Evolutionary conservation across 2,329 filamentous ascomycete genomes (phyloP), one percentile per base, ranked within the genome.

Genomic region (Didymella segeticola): DNA sequence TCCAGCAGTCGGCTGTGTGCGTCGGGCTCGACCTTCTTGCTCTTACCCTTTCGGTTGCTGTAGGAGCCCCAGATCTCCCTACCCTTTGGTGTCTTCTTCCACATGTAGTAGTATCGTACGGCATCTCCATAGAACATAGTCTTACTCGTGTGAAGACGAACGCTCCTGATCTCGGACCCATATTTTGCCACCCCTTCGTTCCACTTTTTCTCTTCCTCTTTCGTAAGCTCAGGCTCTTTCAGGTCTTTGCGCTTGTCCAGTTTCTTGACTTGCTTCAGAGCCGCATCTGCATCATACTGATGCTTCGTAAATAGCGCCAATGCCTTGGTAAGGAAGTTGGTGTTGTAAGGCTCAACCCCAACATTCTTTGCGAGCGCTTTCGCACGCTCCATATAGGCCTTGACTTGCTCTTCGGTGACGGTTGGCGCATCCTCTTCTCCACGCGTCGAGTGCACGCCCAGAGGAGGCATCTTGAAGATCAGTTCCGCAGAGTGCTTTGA

Each of bases 31-130:
- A 75, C 84, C 64, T 86, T 89, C 69, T 96, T 91, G 75, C 95
- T 96, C 74, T 93, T 96, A 51, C 91, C 90, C 71, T 96, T 96
- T 38, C 93, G 86, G 10, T 90, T 91, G 43, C 90, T 86, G 66
- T 89, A 96, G 61, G 87, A 90, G 55, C 91, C 91, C 93, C 95
- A 97, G 19, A 99, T 87, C 64, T 95, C 87, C 69, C 85, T 88
- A 33, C 95, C 95, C 53, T 88, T 87, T 2, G 89, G 83, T 0
- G 91, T 91, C 76, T 98, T 98, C 78, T 99, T 99, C 95, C 95
- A 99, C 61, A 90, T 90, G 73, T 99, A 99, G 76, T 98, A 99
- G 71, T 90, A 96, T 3, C 95, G 89, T 22, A 96, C 91, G 57
- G 97, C 89, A 53, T 91, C 86, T 43, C 88, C 87, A 57, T 92